phyloP scores from a whole-genome alignment of 2,329 filamentous ascomycete species.

The Xylariaceae sp. region DNA sequence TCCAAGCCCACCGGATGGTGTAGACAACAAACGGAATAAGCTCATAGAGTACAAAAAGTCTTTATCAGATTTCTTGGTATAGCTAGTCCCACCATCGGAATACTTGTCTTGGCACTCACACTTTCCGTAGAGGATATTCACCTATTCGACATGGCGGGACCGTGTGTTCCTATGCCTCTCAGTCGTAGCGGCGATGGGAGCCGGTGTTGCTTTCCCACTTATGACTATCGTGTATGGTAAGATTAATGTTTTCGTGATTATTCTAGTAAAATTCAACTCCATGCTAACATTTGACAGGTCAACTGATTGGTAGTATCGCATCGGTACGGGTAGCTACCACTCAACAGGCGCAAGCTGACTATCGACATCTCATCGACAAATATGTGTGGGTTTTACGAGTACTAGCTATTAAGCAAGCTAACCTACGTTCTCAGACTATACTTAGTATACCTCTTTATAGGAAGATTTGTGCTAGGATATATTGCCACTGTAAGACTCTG shows the following conservation, averaged over 20 bases:
- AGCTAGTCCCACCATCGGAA: background rate
- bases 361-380: conserved; percentile 47
- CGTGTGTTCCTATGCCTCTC: conserved; percentile 34
- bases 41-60: conserved; percentile 29
- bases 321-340: conserved; percentile 30
- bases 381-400: conserved; percentile 47
- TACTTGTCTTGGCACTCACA: conserved; percentile 19
- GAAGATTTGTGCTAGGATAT: conserved; percentile 67
- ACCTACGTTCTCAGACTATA: conserved; percentile 57
- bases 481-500: conserved; percentile 55
- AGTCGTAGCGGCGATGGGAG: conserved; percentile 34
- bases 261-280: too few relatives aligned
- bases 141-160: conserved; percentile 38
- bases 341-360: conserved; percentile 30
- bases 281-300: conserved; percentile 45
- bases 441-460: conserved; percentile 74
- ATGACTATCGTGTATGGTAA: conserved; percentile 65
- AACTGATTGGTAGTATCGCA: conserved; percentile 56
- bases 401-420: background rate
- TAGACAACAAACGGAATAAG: conserved; percentile 22
- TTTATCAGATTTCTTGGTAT: conserved; percentile 34
- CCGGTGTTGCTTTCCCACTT: conserved; percentile 40
- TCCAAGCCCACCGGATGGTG: conserved; percentile 18
- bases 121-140: conserved; percentile 37
- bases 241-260: too few relatives aligned